These are phyloP conservation scores for Colletotrichum viniferum DNA, from an alignment of 2,329 filamentous ascomycete species.

Conservation along the genomic window DNA sequence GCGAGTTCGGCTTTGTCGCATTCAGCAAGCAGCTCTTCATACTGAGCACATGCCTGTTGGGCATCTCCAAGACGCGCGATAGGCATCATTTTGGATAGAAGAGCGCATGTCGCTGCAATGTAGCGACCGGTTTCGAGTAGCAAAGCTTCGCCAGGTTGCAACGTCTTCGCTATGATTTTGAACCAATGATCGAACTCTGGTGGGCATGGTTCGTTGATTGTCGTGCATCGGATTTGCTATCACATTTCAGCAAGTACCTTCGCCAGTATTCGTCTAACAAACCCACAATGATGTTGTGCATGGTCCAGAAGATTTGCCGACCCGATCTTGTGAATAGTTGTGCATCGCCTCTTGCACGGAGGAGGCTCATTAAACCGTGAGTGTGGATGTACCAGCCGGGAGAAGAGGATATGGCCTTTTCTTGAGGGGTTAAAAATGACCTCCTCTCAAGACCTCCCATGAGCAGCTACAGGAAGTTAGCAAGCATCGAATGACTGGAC, in stretches of 20 bases:
- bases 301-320: conserved; percentile 41
- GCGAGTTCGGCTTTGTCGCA: conserved; percentile 31
- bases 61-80: not conserved
- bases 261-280: not conserved
- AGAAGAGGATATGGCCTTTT: not conserved
- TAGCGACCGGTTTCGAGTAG: not conserved
- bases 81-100: conserved; percentile 7
- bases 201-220: conserved; percentile 35
- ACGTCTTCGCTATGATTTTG: conserved; percentile 23
- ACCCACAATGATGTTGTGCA: conserved; percentile 42
- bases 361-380: conserved; percentile 38
- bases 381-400: conserved; percentile 40
- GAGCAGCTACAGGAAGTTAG: conserved; percentile 31
- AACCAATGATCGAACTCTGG: conserved; percentile 42
- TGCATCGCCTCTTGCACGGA: conserved; percentile 35
- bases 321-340: conserved; percentile 27
- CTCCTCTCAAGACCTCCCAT: conserved; percentile 36
- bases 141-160: conserved; percentile 7
- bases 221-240: conserved; percentile 42
- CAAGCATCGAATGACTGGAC: not conserved
- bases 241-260: not conserved
- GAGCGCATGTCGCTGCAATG: not conserved
- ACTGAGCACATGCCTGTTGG: not conserved
- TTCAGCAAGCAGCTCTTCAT: conserved; percentile 20
- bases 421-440: not conserved